Percentiles rank a stretch among this genome's conserved stretches.
Evolutionary conservation across 495 filamentous ascomycete species (phyloP).

Genomic region (Melanomma pulvis-pyrius): DNA sequence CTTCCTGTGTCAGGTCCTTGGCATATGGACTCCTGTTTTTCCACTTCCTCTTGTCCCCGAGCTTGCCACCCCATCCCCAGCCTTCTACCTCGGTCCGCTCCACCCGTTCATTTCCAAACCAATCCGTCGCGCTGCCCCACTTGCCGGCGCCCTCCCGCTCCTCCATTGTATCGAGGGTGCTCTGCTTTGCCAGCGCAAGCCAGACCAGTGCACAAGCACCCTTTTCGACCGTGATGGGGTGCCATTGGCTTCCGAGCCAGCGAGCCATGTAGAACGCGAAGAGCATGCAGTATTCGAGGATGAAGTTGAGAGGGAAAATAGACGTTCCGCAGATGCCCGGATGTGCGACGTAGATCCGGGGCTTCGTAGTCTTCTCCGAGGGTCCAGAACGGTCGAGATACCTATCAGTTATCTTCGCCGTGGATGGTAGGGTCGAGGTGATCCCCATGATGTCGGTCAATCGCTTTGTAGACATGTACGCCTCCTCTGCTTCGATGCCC

Average conservation of each 20-base stretch:
- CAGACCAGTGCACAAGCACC: constrained; percentile 77
- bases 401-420: constrained; percentile 56
- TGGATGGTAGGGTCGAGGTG: constrained; percentile 68
- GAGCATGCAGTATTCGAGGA: constrained; percentile 67
- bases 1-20: constrained; percentile 63
- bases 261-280: constrained; percentile 52
- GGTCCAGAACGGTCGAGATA: constrained; percentile 47
- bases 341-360: constrained; percentile 75
- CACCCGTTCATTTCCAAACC: constrained; percentile 59
- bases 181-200: constrained; percentile 72
- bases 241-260: constrained; percentile 47
- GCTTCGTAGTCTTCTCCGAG: constrained; percentile 35
- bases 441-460: constrained; percentile 81
- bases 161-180: constrained; percentile 65
- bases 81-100: constrained; percentile 78
- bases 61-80: constrained; percentile 77
- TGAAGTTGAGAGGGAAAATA: constrained; percentile 69
- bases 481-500: constrained; percentile 58
- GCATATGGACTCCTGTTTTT: constrained; percentile 60
- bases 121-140: constrained; percentile 76
- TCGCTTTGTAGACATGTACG: constrained; percentile 86
- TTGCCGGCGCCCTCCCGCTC: constrained; percentile 63
- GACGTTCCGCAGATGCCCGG: constrained; percentile 83
- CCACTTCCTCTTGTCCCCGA: constrained; percentile 51
- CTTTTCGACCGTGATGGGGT: constrained; percentile 68